Evolutionary conservation across 257 asterid genomes (phyloP), one percentile per base, ranked within the genome.

Genomic region (Penstemon newberryi): DNA sequence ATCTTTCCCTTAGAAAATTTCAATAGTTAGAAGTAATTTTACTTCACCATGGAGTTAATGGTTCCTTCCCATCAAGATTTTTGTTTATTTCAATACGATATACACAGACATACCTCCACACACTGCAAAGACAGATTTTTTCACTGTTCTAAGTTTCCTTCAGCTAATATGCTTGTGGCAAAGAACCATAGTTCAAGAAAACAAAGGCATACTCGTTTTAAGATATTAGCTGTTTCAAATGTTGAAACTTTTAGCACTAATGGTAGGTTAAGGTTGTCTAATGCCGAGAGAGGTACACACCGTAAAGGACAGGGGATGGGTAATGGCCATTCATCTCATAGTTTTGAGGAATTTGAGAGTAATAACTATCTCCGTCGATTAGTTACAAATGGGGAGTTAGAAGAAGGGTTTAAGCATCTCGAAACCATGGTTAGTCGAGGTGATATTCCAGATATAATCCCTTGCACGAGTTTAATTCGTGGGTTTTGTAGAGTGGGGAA

Each of bases 401-500:
- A 87, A 56, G 90, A 84, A 77, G 91, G 85, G 63, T 84, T 89
- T 75, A 85, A 70, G 67, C 92, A 89, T 69, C 91, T 91, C 0
- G 91, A 87, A 57, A 79, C 65, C 43, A 89, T 91, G 96, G 86
- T 87, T 51, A 81, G 52, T 63, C 84, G 78, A 37, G 94, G 98
- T 9, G 94, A 83, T 45, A 84, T 82, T 37, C 96, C 95, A 1
- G 96, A 91, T 80, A 83, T 87, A 4, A 76, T 87, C 56, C 84
- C 91, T 0, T 89, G 92, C 61, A 87, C 95, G 15, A 87, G 89
- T 71, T 83, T 91, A 84, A 89, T 91, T 73, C 81, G 94, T 6
- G 96, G 94, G 50, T 89, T 91, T 68, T 91, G 96, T 72, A 77
- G 83, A 71, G 46, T 61, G 3, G 91, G 98, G 38, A 80, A 81